Conservation (phyloP, 225 moss, liverwort and hornwort genomes). For the Takakia lepidozioides region DNA sequence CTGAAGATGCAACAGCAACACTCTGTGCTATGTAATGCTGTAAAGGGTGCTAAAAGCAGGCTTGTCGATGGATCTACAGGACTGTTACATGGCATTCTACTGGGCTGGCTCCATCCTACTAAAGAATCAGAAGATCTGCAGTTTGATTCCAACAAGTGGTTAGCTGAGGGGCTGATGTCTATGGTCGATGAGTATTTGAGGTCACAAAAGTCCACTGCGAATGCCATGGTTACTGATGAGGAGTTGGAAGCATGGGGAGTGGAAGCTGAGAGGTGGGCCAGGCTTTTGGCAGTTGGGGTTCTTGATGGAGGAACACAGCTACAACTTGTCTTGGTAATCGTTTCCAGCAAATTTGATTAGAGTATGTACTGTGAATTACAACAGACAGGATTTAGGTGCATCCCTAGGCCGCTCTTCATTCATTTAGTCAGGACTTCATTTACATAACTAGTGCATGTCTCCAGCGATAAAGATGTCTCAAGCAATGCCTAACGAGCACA, state of each 20-base stretch:
- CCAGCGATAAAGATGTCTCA: too few relatives aligned
- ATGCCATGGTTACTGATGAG: slow-evolving; percentile 34
- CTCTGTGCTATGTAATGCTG: too few relatives aligned
- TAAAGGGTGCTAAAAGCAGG: too few relatives aligned
- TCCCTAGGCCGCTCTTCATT: too few relatives aligned
- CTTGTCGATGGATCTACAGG: too few relatives aligned
- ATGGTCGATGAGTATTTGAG: slow-evolving; percentile 57
- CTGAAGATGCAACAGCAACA: too few relatives aligned
- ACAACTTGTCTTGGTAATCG: slow-evolving; percentile 53
- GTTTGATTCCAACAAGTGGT: slow-evolving; percentile 42
- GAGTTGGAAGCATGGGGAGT: slow-evolving; percentile 59
- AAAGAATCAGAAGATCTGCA: slow-evolving; percentile 9
- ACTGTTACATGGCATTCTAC: slow-evolving; percentile 20
- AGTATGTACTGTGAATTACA: too few relatives aligned
- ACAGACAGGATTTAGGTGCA: too few relatives aligned
- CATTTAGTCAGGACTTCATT: too few relatives aligned
- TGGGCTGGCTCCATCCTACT: slow-evolving; percentile 52
- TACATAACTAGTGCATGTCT: too few relatives aligned
- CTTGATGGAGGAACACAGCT: slow-evolving; percentile 31
- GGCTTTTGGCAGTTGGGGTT: slow-evolving; percentile 47
- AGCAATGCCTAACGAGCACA: too few relatives aligned
- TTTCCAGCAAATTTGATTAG: too few relatives aligned
- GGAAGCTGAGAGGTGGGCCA: slow-evolving; percentile 61
- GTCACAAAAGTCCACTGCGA: slow-evolving; percentile 17
- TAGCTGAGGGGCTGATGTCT: slow-evolving; percentile 47